Evolutionary conservation across 331 rosid genomes (phyloP).

Genomic region (Telfairia occidentalis): DNA sequence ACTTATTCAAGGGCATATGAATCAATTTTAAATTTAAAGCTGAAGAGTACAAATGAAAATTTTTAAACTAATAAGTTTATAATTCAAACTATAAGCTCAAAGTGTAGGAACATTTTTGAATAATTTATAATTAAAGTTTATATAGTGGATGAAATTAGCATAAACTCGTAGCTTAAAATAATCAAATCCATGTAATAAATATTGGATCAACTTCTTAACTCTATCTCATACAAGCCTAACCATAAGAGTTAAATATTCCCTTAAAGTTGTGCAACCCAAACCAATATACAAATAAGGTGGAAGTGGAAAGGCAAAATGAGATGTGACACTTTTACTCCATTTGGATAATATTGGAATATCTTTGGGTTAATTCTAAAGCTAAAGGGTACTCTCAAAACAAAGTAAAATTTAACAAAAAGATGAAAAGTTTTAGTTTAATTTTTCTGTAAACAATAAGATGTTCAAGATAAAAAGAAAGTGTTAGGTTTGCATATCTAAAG

Average conservation of each 20-base stretch:
- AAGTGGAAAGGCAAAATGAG: neutral
- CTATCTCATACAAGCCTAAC: neutral
- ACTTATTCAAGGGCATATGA: too few species aligned
- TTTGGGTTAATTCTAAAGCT: neutral
- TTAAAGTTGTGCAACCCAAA: too few species aligned
- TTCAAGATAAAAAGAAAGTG: neutral
- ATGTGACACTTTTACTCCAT: neutral
- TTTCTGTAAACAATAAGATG: neutral
- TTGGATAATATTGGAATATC: neutral
- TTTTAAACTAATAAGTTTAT: too few species aligned
- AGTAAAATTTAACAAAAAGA: neutral
- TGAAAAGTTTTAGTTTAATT: neutral
- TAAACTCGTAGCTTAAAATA: too few species aligned
- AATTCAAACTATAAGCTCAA: too few species aligned
- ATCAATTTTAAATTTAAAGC: too few species aligned
- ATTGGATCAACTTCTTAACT: too few species aligned
- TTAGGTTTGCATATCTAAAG: neutral
- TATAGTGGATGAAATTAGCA: too few species aligned
- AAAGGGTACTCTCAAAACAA: neutral
- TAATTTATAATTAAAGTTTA: too few species aligned
- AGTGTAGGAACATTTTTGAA: too few species aligned
- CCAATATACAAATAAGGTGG: neutral
- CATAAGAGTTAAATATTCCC: neutral
- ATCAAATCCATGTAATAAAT: too few species aligned
- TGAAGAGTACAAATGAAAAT: too few species aligned